phyloP scores from a whole-genome alignment of 73 alveolate genomes.

The Paramecium sonneborni region DNA sequence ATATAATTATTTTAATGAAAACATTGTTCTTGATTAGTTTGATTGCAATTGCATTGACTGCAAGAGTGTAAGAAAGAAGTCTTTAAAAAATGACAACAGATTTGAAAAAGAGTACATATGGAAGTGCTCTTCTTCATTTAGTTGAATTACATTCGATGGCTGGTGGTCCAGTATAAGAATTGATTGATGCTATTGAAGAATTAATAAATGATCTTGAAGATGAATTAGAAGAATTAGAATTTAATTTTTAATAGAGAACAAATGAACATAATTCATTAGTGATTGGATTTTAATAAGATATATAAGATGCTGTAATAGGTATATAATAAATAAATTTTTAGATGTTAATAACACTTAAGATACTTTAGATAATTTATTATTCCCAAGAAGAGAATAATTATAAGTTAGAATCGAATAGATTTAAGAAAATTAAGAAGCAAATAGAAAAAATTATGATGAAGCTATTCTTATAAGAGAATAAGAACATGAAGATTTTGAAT shows the following conservation, averaged over 20 bases:
- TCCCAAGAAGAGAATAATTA: slow-evolving; percentile 57
- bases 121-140: slow-evolving; percentile 45
- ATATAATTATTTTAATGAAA: slow-evolving; percentile 19
- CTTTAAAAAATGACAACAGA: slow-evolving; percentile 33
- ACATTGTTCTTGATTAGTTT: not conserved
- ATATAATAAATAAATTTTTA: not conserved
- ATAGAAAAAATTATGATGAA: slow-evolving; percentile 49
- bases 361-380: slow-evolving; percentile 39
- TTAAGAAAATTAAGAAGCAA: slow-evolving; percentile 46
- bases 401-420: not conserved
- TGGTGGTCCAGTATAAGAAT: slow-evolving; percentile 58
- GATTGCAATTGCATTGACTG: slow-evolving; percentile 43
- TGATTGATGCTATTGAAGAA: slow-evolving; percentile 57
- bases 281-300: slow-evolving; percentile 39
- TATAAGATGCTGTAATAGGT: slow-evolving; percentile 52
- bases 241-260: slow-evolving; percentile 22
- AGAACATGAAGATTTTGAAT: slow-evolving; percentile 55
- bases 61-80: slow-evolving; percentile 42
- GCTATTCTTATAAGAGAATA: slow-evolving; percentile 44
- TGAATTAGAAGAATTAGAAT: slow-evolving; percentile 25
- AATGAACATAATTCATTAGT: slow-evolving; percentile 47
- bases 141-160: slow-evolving; percentile 47
- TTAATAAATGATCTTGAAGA: slow-evolving; percentile 33
- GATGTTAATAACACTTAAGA: slow-evolving; percentile 52
- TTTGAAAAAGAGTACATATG: slow-evolving; percentile 30